phyloP scores from a whole-genome alignment of 108 stramenopile genomes.

The Cyclotella cryptica region DNA sequence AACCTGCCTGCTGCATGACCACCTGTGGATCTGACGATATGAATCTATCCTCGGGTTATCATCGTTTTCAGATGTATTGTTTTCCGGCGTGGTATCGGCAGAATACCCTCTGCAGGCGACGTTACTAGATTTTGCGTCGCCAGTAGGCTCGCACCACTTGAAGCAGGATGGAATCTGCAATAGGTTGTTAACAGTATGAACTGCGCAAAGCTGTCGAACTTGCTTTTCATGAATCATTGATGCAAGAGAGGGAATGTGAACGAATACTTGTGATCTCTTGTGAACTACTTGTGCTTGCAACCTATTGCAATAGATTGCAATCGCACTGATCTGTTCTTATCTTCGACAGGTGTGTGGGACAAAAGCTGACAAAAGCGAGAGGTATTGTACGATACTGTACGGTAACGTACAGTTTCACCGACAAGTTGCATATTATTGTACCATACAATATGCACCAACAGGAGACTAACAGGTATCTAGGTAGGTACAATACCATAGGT shows the following conservation, averaged over 20 bases:
- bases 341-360: too few relatives aligned
- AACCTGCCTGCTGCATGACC: background rate
- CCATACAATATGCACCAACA: too few relatives aligned
- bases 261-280: too few relatives aligned
- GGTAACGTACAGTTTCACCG: too few relatives aligned
- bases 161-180: constrained; percentile 40
- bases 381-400: too few relatives aligned
- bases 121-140: background rate
- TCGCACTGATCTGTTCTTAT: too few relatives aligned
- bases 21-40: background rate
- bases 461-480: too few relatives aligned
- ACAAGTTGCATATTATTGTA: too few relatives aligned
- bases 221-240: constrained; percentile 57
- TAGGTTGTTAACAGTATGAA: constrained; percentile 56
- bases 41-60: background rate
- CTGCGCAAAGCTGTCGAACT: constrained; percentile 51
- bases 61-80: background rate
- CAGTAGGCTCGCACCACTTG: background rate
- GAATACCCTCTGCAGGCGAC: background rate
- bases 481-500: too few relatives aligned
- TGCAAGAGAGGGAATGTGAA: background rate
- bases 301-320: too few relatives aligned
- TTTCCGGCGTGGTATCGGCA: background rate
- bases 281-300: too few relatives aligned
- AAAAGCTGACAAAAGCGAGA: too few relatives aligned